Evolutionary conservation across 106 monocot species (phyloP).

Genomic region (Chionographis japonica): DNA sequence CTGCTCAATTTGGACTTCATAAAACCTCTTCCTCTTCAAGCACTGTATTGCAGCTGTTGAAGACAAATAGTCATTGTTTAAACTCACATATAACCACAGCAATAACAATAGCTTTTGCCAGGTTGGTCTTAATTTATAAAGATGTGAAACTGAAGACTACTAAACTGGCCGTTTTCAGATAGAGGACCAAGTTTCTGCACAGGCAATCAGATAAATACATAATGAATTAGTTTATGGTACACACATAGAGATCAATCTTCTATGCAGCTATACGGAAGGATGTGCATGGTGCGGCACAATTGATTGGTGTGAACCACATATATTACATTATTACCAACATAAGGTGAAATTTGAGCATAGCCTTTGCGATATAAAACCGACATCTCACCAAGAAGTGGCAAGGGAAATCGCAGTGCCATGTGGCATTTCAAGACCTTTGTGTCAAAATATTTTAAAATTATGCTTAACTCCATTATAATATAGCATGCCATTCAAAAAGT

Average conservation of each 20-base stretch:
- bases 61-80: not conserved
- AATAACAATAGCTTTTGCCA: too few relatives aligned
- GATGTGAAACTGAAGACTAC: too few relatives aligned
- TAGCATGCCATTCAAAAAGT: too few relatives aligned
- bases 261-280: too few relatives aligned
- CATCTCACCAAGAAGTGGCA: not conserved
- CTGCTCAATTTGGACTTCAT: conserved; percentile 72
- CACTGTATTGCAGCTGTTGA: conserved; percentile 66
- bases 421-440: not conserved
- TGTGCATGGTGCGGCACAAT: not conserved
- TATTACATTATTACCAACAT: not conserved
- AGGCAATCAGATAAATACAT: too few relatives aligned
- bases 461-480: too few relatives aligned
- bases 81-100: too few relatives aligned
- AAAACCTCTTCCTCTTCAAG: conserved; percentile 77
- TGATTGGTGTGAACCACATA: not conserved
- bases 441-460: not conserved
- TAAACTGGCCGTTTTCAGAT: too few relatives aligned
- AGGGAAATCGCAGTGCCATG: not conserved
- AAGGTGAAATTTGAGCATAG: not conserved
- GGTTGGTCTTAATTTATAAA: too few relatives aligned
- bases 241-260: too few relatives aligned
- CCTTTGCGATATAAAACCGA: not conserved
- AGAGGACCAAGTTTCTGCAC: too few relatives aligned
- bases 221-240: too few relatives aligned